Evolutionary conservation across 202 grass and related monocot genomes (phyloP).

Genomic region (Brachypodium distachyon): DNA sequence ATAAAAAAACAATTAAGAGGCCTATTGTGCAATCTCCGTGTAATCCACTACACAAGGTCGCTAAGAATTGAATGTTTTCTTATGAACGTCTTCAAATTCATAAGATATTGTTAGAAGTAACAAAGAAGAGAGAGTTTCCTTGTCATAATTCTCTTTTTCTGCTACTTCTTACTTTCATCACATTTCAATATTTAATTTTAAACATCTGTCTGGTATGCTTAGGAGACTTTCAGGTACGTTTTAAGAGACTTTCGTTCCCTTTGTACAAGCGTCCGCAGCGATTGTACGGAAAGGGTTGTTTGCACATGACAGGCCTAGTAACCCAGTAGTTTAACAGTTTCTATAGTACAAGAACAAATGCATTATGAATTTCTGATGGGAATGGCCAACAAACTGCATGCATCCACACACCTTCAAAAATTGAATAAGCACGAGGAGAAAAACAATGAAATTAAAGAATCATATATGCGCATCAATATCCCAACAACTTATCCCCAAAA

Average conservation of each 20-base stretch:
- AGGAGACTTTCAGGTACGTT: too few species aligned
- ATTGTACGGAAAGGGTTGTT: neutral
- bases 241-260: neutral
- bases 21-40: too few species aligned
- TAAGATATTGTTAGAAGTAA: neutral
- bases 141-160: neutral
- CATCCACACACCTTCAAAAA: neutral
- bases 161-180: neutral
- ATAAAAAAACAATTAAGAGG: too few species aligned
- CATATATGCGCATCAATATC: neutral
- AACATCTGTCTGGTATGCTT: neutral
- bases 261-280: neutral
- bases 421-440: slow-evolving; percentile 13
- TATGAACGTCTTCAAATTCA: neutral
- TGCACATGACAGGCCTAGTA: neutral
- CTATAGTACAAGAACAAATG: slow-evolving; percentile 9
- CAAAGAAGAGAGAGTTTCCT: neutral
- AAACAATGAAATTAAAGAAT: slow-evolving; percentile 14
- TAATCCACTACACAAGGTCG: too few species aligned
- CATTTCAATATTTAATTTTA: neutral
- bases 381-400: slow-evolving; percentile 15
- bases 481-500: neutral
- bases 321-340: neutral
- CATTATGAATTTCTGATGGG: slow-evolving; percentile 22
- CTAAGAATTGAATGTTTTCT: too few species aligned